Conservation (phyloP, 75 land plant genomes). For the Chamaecyparis obtusa region DNA sequence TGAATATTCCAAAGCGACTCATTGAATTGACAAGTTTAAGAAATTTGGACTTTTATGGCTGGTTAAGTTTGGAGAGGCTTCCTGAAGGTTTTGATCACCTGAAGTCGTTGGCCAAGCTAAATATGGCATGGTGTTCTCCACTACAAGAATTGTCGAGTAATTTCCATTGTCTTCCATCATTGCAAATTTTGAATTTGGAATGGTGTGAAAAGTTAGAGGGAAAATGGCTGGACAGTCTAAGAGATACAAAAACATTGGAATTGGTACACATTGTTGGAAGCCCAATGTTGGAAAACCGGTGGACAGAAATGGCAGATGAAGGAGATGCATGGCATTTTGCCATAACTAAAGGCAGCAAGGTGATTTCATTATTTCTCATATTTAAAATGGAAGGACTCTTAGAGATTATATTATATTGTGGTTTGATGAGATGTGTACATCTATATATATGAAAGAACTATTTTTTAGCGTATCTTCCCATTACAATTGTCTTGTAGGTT, state of each 20-base stretch:
- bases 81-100: background rate
- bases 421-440: background rate
- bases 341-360: background rate
- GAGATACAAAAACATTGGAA: background rate
- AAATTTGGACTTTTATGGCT: background rate
- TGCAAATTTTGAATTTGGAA: background rate
- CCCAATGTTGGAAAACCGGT: background rate
- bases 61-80: background rate
- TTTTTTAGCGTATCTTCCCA: too few species aligned
- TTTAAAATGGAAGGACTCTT: too few species aligned
- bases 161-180: background rate
- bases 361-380: background rate
- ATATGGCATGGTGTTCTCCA: background rate
- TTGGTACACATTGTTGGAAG: background rate
- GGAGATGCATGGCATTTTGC: background rate
- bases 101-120: background rate
- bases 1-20: background rate
- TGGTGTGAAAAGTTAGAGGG: background rate
- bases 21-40: background rate
- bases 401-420: too few species aligned
- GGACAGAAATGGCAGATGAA: background rate
- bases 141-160: background rate
- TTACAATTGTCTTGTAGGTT: too few species aligned
- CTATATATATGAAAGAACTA: too few species aligned
- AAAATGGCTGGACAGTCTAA: background rate